Percentiles rank a stretch among this genome's conserved stretches.
Evolutionary conservation across 2,329 filamentous ascomycete species (phyloP).

Genomic region (Fusarium sublunatum): DNA sequence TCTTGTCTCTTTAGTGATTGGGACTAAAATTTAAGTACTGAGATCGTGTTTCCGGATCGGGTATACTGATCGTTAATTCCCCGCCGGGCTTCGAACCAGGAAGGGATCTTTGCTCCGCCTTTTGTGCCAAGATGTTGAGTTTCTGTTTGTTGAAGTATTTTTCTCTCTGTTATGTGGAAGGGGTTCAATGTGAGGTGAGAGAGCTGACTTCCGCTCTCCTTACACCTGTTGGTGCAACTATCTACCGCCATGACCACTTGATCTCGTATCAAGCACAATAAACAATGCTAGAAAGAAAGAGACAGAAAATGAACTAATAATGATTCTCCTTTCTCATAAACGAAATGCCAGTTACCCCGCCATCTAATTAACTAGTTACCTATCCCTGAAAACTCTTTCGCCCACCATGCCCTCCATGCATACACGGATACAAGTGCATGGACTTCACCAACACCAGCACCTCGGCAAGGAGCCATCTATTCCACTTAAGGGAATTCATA

Average conservation of each 20-base stretch:
- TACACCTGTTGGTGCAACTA: slow-evolving; percentile 2
- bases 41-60: slow-evolving; percentile 29
- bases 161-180: neutral
- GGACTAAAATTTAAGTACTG: neutral
- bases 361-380: neutral
- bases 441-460: slow-evolving; percentile 7
- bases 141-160: neutral
- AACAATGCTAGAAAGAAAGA: neutral
- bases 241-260: neutral
- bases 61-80: slow-evolving; percentile 35
- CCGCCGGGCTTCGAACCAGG: slow-evolving; percentile 9
- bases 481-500: slow-evolving; percentile 17
- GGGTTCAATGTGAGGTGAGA: neutral
- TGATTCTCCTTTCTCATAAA: neutral
- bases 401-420: slow-evolving; percentile 21
- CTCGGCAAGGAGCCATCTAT: slow-evolving; percentile 24
- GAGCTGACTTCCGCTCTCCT: neutral
- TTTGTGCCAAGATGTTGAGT: neutral
- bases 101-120: slow-evolving; percentile 4
- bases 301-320: neutral
- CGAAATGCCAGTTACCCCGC: slow-evolving; percentile 26
- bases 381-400: slow-evolving; percentile 8
- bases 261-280: neutral
- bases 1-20: neutral
- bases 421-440: neutral